A percentile compares a stretch with the other conserved stretches of the same genome.
Conservation (phyloP, 164 flowering plant genomes). For the Stephania japonica region DNA sequence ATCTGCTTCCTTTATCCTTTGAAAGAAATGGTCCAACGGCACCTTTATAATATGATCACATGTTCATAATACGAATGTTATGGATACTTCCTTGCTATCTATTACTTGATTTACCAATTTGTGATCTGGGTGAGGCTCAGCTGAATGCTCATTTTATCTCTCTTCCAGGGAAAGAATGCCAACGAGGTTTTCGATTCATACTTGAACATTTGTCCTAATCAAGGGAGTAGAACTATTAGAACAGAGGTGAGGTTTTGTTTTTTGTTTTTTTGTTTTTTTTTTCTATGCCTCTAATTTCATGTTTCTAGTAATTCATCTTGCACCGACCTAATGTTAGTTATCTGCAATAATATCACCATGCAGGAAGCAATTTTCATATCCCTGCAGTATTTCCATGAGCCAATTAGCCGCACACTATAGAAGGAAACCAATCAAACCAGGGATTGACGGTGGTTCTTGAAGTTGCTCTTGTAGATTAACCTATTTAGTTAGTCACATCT, state of each 20-base stretch:
- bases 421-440: neutral
- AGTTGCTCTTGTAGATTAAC: neutral
- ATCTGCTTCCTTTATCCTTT: too few species aligned
- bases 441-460: neutral
- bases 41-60: neutral
- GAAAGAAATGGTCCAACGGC: too few species aligned
- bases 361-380: constrained; percentile 86
- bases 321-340: neutral
- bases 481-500: neutral
- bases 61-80: neutral
- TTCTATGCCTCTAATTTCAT: neutral
- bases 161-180: constrained; percentile 50
- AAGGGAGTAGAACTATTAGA: constrained; percentile 88
- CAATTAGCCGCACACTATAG: constrained; percentile 43
- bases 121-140: neutral
- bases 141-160: constrained; percentile 1
- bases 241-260: constrained; percentile 87
- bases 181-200: constrained; percentile 47
- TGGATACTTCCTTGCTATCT: neutral
- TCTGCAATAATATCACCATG: neutral
- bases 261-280: too few species aligned
- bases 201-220: constrained; percentile 76
- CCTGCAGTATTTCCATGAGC: constrained; percentile 86
- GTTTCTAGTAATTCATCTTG: neutral
- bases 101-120: neutral